Evolutionary conservation across 2,329 filamentous ascomycete species (phyloP), one percentile per base, ranked within the genome.

Genomic region (Mycosphaerella arachidis): DNA sequence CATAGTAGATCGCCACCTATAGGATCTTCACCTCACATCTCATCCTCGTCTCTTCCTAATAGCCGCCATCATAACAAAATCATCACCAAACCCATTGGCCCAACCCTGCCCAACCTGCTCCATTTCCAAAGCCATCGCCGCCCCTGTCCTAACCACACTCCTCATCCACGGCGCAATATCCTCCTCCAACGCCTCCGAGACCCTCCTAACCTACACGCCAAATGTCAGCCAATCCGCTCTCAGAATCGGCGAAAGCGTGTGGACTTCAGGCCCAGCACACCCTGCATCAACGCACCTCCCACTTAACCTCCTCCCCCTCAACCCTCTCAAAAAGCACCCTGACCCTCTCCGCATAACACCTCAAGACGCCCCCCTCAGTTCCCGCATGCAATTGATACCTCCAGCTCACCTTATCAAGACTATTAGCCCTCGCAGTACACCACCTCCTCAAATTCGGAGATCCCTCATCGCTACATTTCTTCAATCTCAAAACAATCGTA

Each of bases 371-470:
- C 12, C 24, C 37, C 54, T 60, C 53, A 31, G 18, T n/a, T 3
- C 16, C 33, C 40, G n/a, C 24, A 3, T 46, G n/a, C 27, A 48
- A 3, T 24, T 29, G n/a, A 60, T 72, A 72, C 13, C 52, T 50
- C 67, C 67, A 72, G 1, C 64, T 62, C 6, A 72, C 50, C 0
- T 66, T 59, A 58, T 71, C 68, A 31, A 70, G 53, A 33, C 58
- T 58, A 12, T 64, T 45, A 4, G 62, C 58, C 3, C 69, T 61
- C 29, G 59, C 56, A 3, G 59, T 53, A 8, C 67, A 58, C 70
- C 70, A 72, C 3, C 63, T 56, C 3, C 69, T 54, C 5, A 72
- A 55, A 2, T 37, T 46, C 4, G 57, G 52, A 31, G 64, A 33
- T 20, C 61, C 56, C 13, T 61, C 55, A 24, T 46, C 50, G 1